phyloP scores from a whole-genome alignment of 2,329 filamentous ascomycete species.

The Epichloe festucae region DNA sequence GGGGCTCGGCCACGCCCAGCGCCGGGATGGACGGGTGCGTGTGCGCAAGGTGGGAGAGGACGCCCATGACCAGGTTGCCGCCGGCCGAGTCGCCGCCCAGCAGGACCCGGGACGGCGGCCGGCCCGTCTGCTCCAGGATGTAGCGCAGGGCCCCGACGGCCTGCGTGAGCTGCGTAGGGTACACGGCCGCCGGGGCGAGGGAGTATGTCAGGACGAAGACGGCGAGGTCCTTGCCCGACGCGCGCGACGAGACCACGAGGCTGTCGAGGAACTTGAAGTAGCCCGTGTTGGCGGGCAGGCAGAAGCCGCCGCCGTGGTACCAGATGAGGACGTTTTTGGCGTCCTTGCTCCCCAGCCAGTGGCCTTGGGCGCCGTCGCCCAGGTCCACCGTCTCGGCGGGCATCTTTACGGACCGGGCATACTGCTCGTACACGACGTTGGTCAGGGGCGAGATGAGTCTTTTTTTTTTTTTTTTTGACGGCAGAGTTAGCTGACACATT shows the following conservation, averaged over 20 bases:
- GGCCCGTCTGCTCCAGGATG: constrained; percentile 6
- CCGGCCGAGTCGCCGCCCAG: constrained; percentile 13
- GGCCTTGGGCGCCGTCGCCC: constrained; percentile 8
- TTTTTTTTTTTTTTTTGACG: no score
- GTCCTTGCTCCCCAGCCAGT: constrained; percentile 12
- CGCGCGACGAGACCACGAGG: constrained; percentile 7
- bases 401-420: constrained; percentile 7
- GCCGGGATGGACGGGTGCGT: constrained; percentile 9
- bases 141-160: constrained; percentile 10
- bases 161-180: constrained; percentile 12
- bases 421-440: constrained; percentile 9
- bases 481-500: not conserved
- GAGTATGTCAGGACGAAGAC: constrained; percentile 11
- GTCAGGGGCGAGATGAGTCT: constrained; percentile 11
- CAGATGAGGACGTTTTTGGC: constrained; percentile 12
- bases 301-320: constrained; percentile 14
- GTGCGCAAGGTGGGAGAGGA: constrained; percentile 12
- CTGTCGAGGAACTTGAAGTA: constrained; percentile 10
- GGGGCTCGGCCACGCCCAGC: constrained; percentile 7
- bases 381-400: constrained; percentile 10
- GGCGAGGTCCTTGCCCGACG: constrained; percentile 8
- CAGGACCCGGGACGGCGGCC: constrained; percentile 7
- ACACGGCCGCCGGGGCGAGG: constrained; percentile 9
- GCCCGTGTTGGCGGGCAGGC: constrained; percentile 10
- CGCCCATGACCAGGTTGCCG: constrained; percentile 11